Conservation (phyloP, 169 alveolate species). For the Plasmodium sp. region DNA sequence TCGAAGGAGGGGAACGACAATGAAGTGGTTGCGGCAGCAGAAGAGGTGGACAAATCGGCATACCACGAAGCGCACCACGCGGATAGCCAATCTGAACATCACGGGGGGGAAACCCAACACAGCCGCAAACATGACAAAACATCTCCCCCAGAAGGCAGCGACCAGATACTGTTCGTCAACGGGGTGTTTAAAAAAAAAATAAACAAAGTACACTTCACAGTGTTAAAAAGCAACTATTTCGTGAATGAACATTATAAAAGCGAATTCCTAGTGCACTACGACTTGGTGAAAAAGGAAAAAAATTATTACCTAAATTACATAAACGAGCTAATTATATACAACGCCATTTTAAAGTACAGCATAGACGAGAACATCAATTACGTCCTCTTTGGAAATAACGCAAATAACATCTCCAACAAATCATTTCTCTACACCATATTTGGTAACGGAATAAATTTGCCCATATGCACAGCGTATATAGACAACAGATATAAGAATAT, state of each 20-base stretch:
- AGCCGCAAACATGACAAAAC: neutral
- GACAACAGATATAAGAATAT: conserved; percentile 37
- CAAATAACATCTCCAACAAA: conserved; percentile 69
- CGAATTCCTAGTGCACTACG: conserved; percentile 9
- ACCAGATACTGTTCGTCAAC: neutral
- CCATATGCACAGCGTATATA: conserved; percentile 36
- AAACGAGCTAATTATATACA: conserved; percentile 55
- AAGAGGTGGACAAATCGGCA: neutral
- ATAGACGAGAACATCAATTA: conserved; percentile 44
- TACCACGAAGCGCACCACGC: neutral
- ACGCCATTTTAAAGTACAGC: conserved; percentile 53
- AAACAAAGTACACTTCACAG: conserved; percentile 27
- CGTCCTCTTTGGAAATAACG: conserved; percentile 63
- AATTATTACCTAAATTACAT: conserved; percentile 59
- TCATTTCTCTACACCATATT: conserved; percentile 50
- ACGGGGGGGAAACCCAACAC: neutral
- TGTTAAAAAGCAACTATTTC: conserved; percentile 53
- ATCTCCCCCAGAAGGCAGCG: neutral
- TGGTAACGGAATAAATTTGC: conserved; percentile 62
- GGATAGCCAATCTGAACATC: neutral
- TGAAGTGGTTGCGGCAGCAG: neutral
- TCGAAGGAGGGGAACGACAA: neutral
- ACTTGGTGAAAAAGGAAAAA: conserved; percentile 43
- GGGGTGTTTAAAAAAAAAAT: conserved; percentile 59
- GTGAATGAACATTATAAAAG: conserved; percentile 14